A percentile compares a stretch with the other conserved stretches of the same genome.
Evolutionary conservation across 345 rosid species (phyloP).

Genomic region (Balakata baccata): DNA sequence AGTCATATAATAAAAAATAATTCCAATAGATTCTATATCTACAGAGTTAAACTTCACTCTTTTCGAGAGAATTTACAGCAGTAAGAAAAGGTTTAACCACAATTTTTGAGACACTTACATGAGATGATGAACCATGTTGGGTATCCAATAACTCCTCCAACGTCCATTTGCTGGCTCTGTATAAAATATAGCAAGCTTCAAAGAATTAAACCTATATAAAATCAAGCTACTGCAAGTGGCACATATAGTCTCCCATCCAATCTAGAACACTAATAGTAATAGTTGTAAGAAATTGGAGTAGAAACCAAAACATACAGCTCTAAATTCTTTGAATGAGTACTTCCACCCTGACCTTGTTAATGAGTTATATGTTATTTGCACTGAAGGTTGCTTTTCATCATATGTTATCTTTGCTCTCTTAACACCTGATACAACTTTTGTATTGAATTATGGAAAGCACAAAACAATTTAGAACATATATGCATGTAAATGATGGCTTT

Average conservation of each 20-base stretch:
- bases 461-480: slow-evolving; percentile 16
- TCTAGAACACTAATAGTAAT: background rate
- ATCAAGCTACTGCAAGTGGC: slow-evolving; percentile 9
- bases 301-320: slow-evolving; percentile 14
- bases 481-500: background rate
- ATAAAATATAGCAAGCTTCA: slow-evolving; percentile 14
- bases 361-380: slow-evolving; percentile 61
- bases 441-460: slow-evolving; percentile 48
- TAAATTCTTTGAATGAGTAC: slow-evolving; percentile 7
- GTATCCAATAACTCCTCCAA: slow-evolving; percentile 81
- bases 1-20: too few relatives aligned
- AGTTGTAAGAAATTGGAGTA: slow-evolving; percentile 2
- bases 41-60: too few relatives aligned
- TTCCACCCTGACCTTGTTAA: slow-evolving; percentile 69
- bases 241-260: background rate
- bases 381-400: slow-evolving; percentile 62
- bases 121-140: slow-evolving; percentile 45
- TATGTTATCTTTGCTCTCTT: slow-evolving; percentile 60
- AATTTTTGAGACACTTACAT: slow-evolving; percentile 32
- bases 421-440: slow-evolving; percentile 58
- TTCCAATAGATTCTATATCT: too few relatives aligned
- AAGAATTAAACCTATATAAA: slow-evolving; percentile 16
- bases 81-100: background rate
- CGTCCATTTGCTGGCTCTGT: slow-evolving; percentile 82
- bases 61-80: too few relatives aligned